Percentiles rank a stretch among this genome's conserved stretches.
Conservation (phyloP, 2,329 filamentous ascomycete genomes). For the Ophiostoma triangulosporum region DNA sequence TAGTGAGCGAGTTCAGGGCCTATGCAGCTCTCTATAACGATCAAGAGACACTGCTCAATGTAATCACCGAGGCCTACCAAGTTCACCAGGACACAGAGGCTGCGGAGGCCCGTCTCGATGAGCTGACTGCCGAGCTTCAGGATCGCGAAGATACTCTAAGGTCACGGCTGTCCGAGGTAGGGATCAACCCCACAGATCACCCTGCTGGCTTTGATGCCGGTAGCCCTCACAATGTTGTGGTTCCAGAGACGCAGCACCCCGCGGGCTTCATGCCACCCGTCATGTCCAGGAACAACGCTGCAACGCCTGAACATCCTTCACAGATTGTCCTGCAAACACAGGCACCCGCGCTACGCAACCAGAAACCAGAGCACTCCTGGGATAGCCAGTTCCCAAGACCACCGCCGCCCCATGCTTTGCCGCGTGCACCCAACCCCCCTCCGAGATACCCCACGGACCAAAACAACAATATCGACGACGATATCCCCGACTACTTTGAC, state of each 20-base stretch:
- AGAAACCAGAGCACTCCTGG: not conserved
- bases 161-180: constrained; percentile 28
- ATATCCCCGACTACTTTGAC: constrained; percentile 14
- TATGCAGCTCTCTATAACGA: constrained; percentile 29
- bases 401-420: not conserved
- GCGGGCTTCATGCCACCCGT: constrained; percentile 18
- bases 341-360: constrained; percentile 14
- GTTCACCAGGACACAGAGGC: constrained; percentile 37
- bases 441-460: not conserved
- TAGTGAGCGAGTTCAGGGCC: constrained; percentile 28
- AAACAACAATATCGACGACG: not conserved
- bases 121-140: constrained; percentile 31
- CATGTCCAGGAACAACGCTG: constrained; percentile 21
- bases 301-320: constrained; percentile 23
- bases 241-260: constrained; percentile 31
- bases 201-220: constrained; percentile 14
- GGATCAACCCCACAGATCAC: constrained; percentile 21
- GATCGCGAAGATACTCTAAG: constrained; percentile 30
- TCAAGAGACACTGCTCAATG: constrained; percentile 31
- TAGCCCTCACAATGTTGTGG: constrained; percentile 21
- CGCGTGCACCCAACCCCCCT: not conserved
- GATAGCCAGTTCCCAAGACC: not conserved
- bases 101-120: constrained; percentile 36
- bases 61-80: constrained; percentile 36
- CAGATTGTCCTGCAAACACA: constrained; percentile 42